Conservation (phyloP, 169 alveolate genomes). For the Sarcocystis neurona region DNA sequence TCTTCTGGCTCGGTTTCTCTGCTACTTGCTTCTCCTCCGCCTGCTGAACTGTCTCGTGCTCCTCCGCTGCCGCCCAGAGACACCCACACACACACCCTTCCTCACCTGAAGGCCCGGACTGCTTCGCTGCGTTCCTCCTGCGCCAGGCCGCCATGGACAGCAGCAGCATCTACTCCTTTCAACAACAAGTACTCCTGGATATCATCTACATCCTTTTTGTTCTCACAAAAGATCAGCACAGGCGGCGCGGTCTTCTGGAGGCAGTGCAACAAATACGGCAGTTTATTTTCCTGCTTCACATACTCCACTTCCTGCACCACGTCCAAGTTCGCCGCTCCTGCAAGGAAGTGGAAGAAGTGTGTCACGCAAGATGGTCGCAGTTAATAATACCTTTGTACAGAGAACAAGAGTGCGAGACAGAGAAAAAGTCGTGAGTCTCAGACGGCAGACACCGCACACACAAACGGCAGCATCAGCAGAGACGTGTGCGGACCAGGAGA, state of each 20-base stretch:
- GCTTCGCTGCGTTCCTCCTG: constrained; percentile 88
- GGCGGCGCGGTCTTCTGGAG: constrained; percentile 95
- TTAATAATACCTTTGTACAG: too few relatives aligned
- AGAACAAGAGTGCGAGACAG: too few relatives aligned
- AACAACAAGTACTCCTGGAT: constrained; percentile 90
- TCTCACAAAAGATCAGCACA: constrained; percentile 93
- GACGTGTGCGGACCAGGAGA: too few relatives aligned
- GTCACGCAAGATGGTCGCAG: background rate
- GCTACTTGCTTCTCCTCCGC: too few relatives aligned
- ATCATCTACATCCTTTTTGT: constrained; percentile 93
- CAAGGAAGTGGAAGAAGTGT: background rate
- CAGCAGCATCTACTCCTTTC: constrained; percentile 87
- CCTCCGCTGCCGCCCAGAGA: too few relatives aligned
- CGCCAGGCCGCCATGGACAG: constrained; percentile 91
- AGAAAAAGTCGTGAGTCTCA: too few relatives aligned
- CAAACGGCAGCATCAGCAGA: too few relatives aligned
- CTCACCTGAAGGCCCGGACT: constrained; percentile 78
- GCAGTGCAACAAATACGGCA: constrained; percentile 84
- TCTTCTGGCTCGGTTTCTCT: too few relatives aligned
- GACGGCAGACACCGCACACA: too few relatives aligned
- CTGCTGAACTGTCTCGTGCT: too few relatives aligned
- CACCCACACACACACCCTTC: too few relatives aligned
- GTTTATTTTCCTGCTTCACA: constrained; percentile 91
- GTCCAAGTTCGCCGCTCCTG: constrained; percentile 90
- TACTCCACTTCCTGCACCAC: constrained; percentile 92